Evolutionary conservation across 805 yeast genomes (phyloP), one percentile per base, ranked within the genome.

Genomic region (Metschnikowia proteae): DNA sequence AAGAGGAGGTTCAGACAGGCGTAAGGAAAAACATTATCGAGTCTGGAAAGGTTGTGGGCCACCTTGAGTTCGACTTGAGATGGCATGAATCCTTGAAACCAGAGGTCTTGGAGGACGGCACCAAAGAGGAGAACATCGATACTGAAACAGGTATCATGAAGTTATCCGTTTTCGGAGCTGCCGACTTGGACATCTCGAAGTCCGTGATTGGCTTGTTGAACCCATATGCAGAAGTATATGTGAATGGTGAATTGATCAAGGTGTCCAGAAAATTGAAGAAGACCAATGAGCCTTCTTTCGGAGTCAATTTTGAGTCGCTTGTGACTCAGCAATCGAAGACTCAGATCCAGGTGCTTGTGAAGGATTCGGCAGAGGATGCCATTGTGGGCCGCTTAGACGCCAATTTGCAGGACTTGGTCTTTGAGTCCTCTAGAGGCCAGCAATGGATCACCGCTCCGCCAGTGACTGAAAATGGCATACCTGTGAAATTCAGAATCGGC

Each of bases 141-240:
- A 66, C 83, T n/a, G 89, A 85, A 57, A 80, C 82, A 45, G 95
- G 94, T 72, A 82, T 87, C 49, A 69, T 85, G 66, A 86, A 84
- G 58, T 58, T 86, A 35, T 74, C 75, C 8, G 65, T 87, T 43
- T 82, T 83, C 51, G 78, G 79, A 51, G 88, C 87, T 23, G 74
- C 71, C 44, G 73, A 78, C 41, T 71, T 87, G 61, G 86, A 83
- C 57, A 60, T 68, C 13, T 63, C 81, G 3, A 60, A 71, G 28
- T 76, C 89, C 0, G 82, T 59, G 42, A 51, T 75, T 47, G 83
- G 81, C 29, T 65, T 75, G 47, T 66, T 80, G 56, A 78, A 84
- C 61, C 86, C 94, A 28, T 82, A 78, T 63, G 90, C 90, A 11
- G 87, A 84, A 58, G 63, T 87, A 22, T 80, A 68, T 56, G 63